Percentiles rank a stretch among this genome's conserved stretches.
Conservation (phyloP, 2,329 filamentous ascomycete species). For the Aureobasidium musti region DNA sequence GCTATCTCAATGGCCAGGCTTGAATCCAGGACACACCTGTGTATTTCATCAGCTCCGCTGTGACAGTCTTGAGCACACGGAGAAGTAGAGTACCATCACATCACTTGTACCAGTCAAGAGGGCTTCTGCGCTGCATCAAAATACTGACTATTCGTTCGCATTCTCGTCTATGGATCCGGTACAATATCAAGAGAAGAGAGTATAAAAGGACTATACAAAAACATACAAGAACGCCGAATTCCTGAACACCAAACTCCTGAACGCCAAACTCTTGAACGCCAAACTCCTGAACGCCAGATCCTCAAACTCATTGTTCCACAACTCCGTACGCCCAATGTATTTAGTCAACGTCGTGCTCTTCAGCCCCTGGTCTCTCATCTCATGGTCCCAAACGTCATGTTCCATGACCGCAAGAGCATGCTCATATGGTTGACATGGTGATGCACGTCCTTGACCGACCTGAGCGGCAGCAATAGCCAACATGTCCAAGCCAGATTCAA, state of each 20-base stretch:
- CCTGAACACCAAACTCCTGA: background rate
- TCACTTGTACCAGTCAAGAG: background rate
- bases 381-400: background rate
- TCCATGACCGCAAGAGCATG: background rate
- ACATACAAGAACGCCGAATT: background rate
- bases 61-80: too few species aligned
- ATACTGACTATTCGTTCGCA: background rate
- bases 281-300: background rate
- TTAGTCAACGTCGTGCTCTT: background rate
- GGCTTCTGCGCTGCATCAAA: background rate
- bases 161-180: background rate
- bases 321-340: slow-evolving; percentile 6
- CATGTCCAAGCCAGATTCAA: background rate
- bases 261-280: background rate
- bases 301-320: background rate
- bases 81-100: background rate
- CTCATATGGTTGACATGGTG: background rate
- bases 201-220: background rate
- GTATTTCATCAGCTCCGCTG: too few species aligned
- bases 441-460: background rate
- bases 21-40: too few species aligned
- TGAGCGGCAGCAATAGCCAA: background rate
- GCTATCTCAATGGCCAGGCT: too few species aligned
- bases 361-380: too few species aligned
- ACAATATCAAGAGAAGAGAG: background rate